Evolutionary conservation across 306 rosid species (phyloP).

Genomic region (Medicago arabica): DNA sequence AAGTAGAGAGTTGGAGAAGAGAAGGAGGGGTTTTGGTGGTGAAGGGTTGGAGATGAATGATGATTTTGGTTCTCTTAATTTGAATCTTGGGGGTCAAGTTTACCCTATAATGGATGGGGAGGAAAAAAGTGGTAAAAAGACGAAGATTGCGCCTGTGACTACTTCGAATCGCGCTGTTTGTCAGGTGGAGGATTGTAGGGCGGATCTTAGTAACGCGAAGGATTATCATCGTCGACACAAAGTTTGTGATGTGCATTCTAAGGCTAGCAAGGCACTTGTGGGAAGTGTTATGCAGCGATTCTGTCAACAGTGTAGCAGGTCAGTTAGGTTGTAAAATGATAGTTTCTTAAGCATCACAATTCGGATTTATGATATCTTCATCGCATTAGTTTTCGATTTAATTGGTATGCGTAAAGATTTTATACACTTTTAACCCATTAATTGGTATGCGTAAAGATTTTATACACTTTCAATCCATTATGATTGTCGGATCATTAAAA

Average conservation of each 20-base stretch:
- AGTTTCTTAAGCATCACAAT: constrained; percentile 23
- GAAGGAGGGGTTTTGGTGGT: constrained; percentile 56
- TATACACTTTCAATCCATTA: background rate
- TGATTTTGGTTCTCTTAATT: constrained; percentile 65
- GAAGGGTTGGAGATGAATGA: constrained; percentile 60
- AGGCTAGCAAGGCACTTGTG: constrained; percentile 77
- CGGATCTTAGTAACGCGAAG: constrained; percentile 85
- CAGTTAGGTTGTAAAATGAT: constrained; percentile 45
- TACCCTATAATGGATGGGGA: constrained; percentile 71
- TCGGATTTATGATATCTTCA: constrained; percentile 23
- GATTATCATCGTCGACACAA: constrained; percentile 88
- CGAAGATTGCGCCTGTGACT: constrained; percentile 57
- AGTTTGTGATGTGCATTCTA: constrained; percentile 90
- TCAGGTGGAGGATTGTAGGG: constrained; percentile 92
- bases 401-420: background rate
- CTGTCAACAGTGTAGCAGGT: constrained; percentile 99
- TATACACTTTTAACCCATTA: background rate
- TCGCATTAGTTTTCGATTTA: background rate
- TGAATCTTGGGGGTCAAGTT: constrained; percentile 75
- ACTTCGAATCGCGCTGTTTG: constrained; percentile 73
- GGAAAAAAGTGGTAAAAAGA: constrained; percentile 75
- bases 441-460: background rate
- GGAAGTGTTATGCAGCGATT: constrained; percentile 89
- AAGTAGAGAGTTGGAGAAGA: constrained; percentile 71
- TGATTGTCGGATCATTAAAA: background rate